Conservation (phyloP, 352 stramenopile species). For the Phytopythium helicoides region DNA sequence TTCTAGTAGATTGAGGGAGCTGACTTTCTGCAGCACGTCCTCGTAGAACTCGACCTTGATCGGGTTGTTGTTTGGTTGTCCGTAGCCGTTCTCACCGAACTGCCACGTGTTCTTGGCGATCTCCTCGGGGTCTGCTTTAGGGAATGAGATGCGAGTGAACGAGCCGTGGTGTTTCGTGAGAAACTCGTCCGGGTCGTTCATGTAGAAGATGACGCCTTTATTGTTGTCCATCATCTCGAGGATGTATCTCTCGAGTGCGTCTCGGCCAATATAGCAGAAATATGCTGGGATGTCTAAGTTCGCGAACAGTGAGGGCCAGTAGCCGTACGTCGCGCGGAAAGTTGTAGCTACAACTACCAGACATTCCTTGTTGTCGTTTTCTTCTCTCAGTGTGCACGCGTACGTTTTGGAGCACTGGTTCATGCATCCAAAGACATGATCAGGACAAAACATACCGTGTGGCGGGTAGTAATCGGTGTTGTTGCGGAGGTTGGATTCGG, state of each 20-base stretch:
- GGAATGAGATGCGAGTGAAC: slow-evolving; percentile 13
- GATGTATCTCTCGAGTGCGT: not conserved
- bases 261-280: slow-evolving; percentile 3
- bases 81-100: too few relatives aligned
- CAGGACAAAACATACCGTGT: slow-evolving; percentile 13
- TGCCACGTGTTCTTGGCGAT: slow-evolving; percentile 11
- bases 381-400: slow-evolving; percentile 32
- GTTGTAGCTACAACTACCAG: slow-evolving; percentile 29
- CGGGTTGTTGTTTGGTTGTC: slow-evolving; percentile 31
- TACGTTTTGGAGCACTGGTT: slow-evolving; percentile 35
- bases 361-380: slow-evolving; percentile 24
- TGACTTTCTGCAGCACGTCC: slow-evolving; percentile 31
- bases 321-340: slow-evolving; percentile 15
- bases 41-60: slow-evolving; percentile 39
- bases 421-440: slow-evolving; percentile 29
- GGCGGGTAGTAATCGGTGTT: slow-evolving; percentile 19
- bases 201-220: slow-evolving; percentile 14
- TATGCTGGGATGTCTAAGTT: slow-evolving; percentile 27
- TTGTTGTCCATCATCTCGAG: slow-evolving; percentile 16
- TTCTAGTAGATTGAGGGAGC: slow-evolving; percentile 14
- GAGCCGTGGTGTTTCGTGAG: slow-evolving; percentile 1
- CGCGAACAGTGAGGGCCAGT: slow-evolving; percentile 22
- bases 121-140: slow-evolving; percentile 5
- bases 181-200: slow-evolving; percentile 17
- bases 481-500: slow-evolving; percentile 6